phyloP scores from a whole-genome alignment of 2,329 filamentous ascomycete species.

The Diaporthe destruens region DNA sequence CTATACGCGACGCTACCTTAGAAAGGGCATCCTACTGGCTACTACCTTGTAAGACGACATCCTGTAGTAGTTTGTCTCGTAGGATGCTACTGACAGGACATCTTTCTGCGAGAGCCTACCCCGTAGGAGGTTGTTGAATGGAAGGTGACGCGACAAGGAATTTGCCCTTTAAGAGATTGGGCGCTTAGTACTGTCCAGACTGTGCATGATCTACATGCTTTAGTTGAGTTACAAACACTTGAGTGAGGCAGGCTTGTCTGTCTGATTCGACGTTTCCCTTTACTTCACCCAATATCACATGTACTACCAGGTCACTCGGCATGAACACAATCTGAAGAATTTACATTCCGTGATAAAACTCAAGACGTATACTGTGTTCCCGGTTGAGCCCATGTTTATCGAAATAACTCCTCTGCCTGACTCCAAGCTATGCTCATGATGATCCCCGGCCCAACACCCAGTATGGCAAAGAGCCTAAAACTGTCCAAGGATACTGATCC shows the following conservation, averaged over 20 bases:
- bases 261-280: background rate
- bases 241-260: too few relatives aligned
- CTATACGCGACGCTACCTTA: background rate
- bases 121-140: background rate
- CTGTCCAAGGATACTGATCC: background rate
- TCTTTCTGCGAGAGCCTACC: background rate
- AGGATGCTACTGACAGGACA: too few relatives aligned
- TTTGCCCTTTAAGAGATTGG: background rate
- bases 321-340: background rate
- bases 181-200: background rate
- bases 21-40: background rate
- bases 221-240: background rate
- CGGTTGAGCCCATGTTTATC: background rate
- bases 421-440: constrained; percentile 33
- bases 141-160: background rate
- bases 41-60: background rate
- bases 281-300: background rate
- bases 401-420: constrained; percentile 18
- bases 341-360: background rate
- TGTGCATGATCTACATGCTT: background rate
- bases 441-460: background rate
- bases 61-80: background rate
- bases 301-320: background rate
- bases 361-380: background rate
- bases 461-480: background rate